Conservation (phyloP, 495 filamentous ascomycete species). For the Beverwykella pulmonaria region DNA sequence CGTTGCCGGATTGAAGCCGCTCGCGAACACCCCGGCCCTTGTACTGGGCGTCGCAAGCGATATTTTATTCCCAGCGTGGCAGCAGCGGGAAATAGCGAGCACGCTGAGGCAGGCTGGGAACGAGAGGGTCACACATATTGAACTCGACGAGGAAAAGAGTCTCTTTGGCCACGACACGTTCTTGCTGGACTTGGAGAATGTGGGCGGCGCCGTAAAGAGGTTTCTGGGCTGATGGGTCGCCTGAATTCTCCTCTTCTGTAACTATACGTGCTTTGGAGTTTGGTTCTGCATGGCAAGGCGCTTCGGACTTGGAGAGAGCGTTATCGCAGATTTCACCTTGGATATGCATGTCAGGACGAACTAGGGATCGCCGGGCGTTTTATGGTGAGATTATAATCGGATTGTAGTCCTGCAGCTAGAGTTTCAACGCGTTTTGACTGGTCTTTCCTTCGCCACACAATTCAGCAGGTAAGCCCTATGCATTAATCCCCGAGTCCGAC, state of each 20-base stretch:
- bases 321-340: background rate
- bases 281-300: conserved; percentile 3
- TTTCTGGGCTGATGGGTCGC: conserved; percentile 63
- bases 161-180: conserved; percentile 98
- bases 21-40: conserved; percentile 76
- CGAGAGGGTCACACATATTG: conserved; percentile 76
- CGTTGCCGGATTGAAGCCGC: conserved; percentile 67
- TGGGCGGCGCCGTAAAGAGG: conserved; percentile 76
- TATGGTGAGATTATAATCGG: background rate
- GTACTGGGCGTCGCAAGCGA: conserved; percentile 95
- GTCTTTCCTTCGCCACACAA: too few species aligned
- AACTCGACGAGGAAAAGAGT: conserved; percentile 88
- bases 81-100: conserved; percentile 92
- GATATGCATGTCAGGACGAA: background rate
- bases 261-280: background rate
- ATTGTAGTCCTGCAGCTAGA: background rate
- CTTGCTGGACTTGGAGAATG: conserved; percentile 85
- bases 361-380: background rate
- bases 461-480: too few species aligned
- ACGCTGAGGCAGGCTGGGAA: conserved; percentile 78
- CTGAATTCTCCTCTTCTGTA: conserved; percentile 10
- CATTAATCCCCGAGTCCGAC: background rate
- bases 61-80: conserved; percentile 97
- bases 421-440: too few species aligned
- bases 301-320: background rate